Evolutionary conservation across 179 eudicot species (phyloP), one percentile per base, ranked within the genome.

Genomic region (Heliamphora pulchella): DNA sequence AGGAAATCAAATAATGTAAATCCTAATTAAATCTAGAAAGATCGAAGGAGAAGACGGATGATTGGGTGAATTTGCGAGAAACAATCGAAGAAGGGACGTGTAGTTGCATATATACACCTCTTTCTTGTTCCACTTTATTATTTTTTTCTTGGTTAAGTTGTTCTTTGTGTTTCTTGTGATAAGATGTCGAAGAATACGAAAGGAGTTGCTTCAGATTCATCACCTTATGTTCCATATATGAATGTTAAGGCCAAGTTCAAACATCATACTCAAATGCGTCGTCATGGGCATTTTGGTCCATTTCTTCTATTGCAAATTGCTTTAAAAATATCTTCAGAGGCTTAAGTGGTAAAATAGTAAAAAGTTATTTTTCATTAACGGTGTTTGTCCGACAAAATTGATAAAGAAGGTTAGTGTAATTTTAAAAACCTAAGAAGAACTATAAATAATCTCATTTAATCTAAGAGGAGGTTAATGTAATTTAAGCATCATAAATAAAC

Each of bases 161-260:
- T 70, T 48, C 13, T 76, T 53, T 78, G 71, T 55, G 4, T 71
- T 73, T 68, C 39, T 79, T 78, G 10, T 70, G 72, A 76, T 85
- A 79, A 59, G 76, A 83, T 79, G 86, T 74, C 82, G 51, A 87
- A 76, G 81, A 87, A 83, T 86, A 81, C 80, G 82, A 85, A 85
- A 82, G 78, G 85, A 62, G 76, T 79, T 77, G 78, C 75, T 79
- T 76, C 82, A 74, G 83, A 71, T 75, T 41, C 86, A 50, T 71
- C 81, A 3, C 8, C 70, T 48, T 46, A 71, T 83, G 82, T 75
- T 66, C 76, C 47, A 44, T 59, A 15, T 44, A 86, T 72, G 79
- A 87, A 81, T 81, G 81, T 76, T 48, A 82, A 74, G 81, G 71
- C 83, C 61, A 87, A 75, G 75, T 68, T 79, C 54, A 87, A 85